Percentiles rank a stretch among this genome's conserved stretches.
Conservation (phyloP, 2,329 filamentous ascomycete genomes). For the Colletotrichum tofieldiae region DNA sequence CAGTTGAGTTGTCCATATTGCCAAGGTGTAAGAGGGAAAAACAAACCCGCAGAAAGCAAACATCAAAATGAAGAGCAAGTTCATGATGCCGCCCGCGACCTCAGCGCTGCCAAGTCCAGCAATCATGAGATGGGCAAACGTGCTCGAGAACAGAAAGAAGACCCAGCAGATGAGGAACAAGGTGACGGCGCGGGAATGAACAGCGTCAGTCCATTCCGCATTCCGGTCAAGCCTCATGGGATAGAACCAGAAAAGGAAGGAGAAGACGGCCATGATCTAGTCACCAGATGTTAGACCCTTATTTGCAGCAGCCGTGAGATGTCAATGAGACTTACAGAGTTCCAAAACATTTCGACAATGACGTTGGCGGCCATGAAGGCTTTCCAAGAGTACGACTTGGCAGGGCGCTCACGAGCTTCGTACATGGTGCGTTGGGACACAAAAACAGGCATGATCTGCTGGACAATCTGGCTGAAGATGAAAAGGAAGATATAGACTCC, state of each 20-base stretch:
- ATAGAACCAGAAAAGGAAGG: conserved; percentile 79
- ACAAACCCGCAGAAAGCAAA: conserved; percentile 66
- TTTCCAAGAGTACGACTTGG: conserved; percentile 78
- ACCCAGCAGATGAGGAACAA: conserved; percentile 75
- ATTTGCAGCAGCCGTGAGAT: accelerated
- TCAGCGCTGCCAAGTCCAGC: conserved; percentile 75
- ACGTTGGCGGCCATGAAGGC: conserved; percentile 77
- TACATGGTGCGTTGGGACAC: conserved; percentile 76
- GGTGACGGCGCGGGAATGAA: conserved; percentile 66
- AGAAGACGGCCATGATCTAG: conserved; percentile 68
- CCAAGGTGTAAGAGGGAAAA: too few species aligned
- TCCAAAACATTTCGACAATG: conserved; percentile 78
- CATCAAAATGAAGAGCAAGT: conserved; percentile 59
- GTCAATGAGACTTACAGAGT: conserved; percentile 54
- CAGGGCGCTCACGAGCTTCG: conserved; percentile 76
- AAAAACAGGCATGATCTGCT: conserved; percentile 77
- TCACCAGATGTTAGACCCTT: not conserved
- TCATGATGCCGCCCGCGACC: conserved; percentile 68
- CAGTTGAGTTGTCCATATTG: not conserved
- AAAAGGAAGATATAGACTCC: conserved; percentile 76
- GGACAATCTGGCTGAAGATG: conserved; percentile 61
- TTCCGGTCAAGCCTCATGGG: conserved; percentile 76
- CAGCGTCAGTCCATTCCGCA: conserved; percentile 65
- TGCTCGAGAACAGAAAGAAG: conserved; percentile 77
- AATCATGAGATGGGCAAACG: conserved; percentile 77